Evolutionary conservation across 139 green algal genomes (phyloP).

Genomic region (Haematococcus lacustris): DNA sequence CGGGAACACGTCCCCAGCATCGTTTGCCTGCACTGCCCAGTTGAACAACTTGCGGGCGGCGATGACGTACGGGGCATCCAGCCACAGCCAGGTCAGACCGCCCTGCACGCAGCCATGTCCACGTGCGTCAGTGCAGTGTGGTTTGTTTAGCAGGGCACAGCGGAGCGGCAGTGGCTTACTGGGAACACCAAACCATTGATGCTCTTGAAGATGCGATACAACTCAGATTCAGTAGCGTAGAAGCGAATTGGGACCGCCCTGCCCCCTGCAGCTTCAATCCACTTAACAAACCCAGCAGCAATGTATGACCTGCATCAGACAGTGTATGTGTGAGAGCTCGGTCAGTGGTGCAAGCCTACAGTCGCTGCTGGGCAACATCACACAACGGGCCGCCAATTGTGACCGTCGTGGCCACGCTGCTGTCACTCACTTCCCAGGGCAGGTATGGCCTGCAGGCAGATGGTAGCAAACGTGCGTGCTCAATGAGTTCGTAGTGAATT

Average conservation of each 20-base stretch:
- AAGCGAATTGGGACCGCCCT: constrained; percentile 15
- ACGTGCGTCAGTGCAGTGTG: too few species aligned
- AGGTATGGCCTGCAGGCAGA: neutral
- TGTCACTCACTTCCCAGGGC: constrained; percentile 3
- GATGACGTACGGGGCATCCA: constrained; percentile 74
- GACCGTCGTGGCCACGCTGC: neutral
- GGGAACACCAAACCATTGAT: constrained; percentile 76
- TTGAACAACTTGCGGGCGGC: constrained; percentile 74
- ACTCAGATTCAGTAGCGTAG: constrained; percentile 40
- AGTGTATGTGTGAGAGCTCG: neutral
- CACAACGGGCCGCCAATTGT: neutral
- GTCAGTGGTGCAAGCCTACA: too few species aligned
- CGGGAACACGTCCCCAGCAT: constrained; percentile 62
- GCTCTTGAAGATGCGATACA: constrained; percentile 65
- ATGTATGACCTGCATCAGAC: constrained; percentile 12
- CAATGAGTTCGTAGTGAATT: neutral
- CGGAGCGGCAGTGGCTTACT: constrained; percentile 16
- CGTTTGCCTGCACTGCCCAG: constrained; percentile 67
- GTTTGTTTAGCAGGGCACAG: neutral
- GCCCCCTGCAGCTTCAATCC: constrained; percentile 15
- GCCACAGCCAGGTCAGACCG: constrained; percentile 74
- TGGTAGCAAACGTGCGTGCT: neutral
- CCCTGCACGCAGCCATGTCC: too few species aligned
- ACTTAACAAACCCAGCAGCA: constrained; percentile 25
- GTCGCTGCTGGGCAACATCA: too few species aligned